Evolutionary conservation across 306 rosid genomes (phyloP).

Genomic region (Malus orientalis): DNA sequence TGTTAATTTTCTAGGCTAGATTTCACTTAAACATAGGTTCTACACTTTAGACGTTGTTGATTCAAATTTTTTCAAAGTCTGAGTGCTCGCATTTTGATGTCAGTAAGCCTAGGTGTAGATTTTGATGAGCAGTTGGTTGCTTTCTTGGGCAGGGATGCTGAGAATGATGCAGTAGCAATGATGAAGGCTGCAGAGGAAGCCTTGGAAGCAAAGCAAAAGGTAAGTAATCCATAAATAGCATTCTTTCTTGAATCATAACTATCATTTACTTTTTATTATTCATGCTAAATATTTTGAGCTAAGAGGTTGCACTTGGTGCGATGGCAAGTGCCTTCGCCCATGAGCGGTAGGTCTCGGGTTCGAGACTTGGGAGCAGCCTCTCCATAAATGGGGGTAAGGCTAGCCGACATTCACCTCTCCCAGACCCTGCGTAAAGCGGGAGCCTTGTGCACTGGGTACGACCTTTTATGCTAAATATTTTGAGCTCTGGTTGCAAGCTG

Average conservation of each 20-base stretch:
- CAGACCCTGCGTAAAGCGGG: too few species aligned
- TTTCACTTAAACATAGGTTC: neutral
- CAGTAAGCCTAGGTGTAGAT: slow-evolving; percentile 17
- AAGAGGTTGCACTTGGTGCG: too few species aligned
- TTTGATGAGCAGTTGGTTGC: slow-evolving; percentile 21
- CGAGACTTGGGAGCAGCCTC: too few species aligned
- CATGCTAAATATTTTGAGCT: neutral
- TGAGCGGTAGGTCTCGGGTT: too few species aligned
- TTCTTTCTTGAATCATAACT: slow-evolving; percentile 1
- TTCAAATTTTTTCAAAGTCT: neutral
- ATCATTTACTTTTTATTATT: neutral
- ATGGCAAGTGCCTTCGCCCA: too few species aligned
- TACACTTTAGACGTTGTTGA: neutral
- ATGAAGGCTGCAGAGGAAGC: slow-evolving; percentile 92
- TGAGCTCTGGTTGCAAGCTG: neutral
- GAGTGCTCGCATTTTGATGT: neutral
- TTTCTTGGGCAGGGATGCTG: slow-evolving; percentile 63
- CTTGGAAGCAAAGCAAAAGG: slow-evolving; percentile 75
- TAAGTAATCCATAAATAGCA: slow-evolving; percentile 16
- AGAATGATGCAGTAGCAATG: slow-evolving; percentile 56
- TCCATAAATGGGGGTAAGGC: too few species aligned
- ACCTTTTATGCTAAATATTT: neutral
- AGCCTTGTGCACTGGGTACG: too few species aligned
- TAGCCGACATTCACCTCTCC: too few species aligned
- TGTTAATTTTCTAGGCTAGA: neutral